phyloP scores from a whole-genome alignment of 202 grass and related monocot genomes.

The Setaria italica region DNA sequence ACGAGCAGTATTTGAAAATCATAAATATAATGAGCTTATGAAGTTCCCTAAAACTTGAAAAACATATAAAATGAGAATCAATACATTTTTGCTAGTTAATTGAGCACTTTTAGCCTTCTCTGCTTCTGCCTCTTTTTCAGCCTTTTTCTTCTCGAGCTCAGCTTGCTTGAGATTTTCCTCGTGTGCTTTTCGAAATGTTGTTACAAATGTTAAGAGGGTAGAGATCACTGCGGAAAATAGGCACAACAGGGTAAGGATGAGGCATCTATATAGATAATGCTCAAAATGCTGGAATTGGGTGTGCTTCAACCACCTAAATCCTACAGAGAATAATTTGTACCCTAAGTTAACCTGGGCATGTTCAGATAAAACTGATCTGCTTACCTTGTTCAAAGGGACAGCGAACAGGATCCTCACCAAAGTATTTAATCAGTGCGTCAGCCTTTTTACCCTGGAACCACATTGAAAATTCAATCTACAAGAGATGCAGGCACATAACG shows the following conservation, averaged over 20 bases:
- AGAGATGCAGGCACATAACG: constrained; percentile 30
- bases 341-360: not conserved
- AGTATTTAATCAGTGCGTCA: constrained; percentile 91
- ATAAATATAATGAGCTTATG: constrained; percentile 37
- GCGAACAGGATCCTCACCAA: constrained; percentile 94
- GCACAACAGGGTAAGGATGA: constrained; percentile 29
- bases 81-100: constrained; percentile 64
- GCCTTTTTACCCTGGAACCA: constrained; percentile 88
- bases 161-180: constrained; percentile 93
- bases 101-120: constrained; percentile 68
- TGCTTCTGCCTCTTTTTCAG: constrained; percentile 79
- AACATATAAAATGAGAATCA: constrained; percentile 23
- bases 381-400: constrained; percentile 99
- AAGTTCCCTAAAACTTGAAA: constrained; percentile 28
- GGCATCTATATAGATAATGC: not conserved
- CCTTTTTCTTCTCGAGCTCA: constrained; percentile 92
- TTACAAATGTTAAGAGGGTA: constrained; percentile 86
- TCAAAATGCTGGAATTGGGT: not conserved
- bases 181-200: constrained; percentile 87
- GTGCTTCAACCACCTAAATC: constrained; percentile 26
- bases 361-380: constrained; percentile 16
- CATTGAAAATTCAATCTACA: constrained; percentile 37
- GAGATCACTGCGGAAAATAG: constrained; percentile 75
- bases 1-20: constrained; percentile 28
- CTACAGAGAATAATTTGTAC: not conserved